phyloP scores from a whole-genome alignment of 441 rosid genomes.

The Syzygium malaccense region DNA sequence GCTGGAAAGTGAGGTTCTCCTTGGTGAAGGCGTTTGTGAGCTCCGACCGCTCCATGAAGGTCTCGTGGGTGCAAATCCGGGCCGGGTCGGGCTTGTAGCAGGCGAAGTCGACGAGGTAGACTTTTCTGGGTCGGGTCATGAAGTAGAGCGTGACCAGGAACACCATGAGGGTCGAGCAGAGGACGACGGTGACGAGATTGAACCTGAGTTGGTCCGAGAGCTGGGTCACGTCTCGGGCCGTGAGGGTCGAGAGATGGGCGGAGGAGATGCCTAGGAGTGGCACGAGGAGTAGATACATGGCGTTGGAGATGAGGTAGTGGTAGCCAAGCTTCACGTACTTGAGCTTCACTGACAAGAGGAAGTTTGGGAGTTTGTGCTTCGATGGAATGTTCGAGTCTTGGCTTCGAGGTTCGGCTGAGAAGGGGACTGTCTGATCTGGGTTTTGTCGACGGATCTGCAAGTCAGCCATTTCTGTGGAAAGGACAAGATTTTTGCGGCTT shows the following conservation, averaged over 20 bases:
- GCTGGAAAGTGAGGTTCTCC: constrained; percentile 51
- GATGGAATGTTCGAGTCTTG: neutral
- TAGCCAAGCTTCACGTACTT: constrained; percentile 85
- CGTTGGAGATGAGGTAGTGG: constrained; percentile 72
- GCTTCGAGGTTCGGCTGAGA: neutral
- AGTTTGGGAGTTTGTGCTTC: constrained; percentile 42
- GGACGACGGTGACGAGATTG: constrained; percentile 41
- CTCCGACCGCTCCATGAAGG: constrained; percentile 42
- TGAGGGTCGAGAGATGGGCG: constrained; percentile 50
- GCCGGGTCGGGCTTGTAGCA: constrained; percentile 57
- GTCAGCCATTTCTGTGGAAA: constrained; percentile 11
- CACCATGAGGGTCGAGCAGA: constrained; percentile 22
- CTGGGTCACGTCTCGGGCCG: constrained; percentile 23
- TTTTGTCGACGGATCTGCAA: neutral
- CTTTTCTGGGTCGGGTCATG: constrained; percentile 47
- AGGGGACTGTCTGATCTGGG: neutral
- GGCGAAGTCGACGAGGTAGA: constrained; percentile 46
- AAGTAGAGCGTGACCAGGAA: constrained; percentile 39
- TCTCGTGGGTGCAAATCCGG: constrained; percentile 37
- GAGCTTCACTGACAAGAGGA: constrained; percentile 53
- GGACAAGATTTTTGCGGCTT: neutral
- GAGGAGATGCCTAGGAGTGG: constrained; percentile 39
- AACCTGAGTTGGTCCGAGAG: constrained; percentile 56
- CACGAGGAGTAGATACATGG: constrained; percentile 46
- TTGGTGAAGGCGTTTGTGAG: constrained; percentile 36